Evolutionary conservation across 805 yeast genomes (phyloP), one percentile per base, ranked within the genome.

Genomic region (Aciculoconidium aculeatum): DNA sequence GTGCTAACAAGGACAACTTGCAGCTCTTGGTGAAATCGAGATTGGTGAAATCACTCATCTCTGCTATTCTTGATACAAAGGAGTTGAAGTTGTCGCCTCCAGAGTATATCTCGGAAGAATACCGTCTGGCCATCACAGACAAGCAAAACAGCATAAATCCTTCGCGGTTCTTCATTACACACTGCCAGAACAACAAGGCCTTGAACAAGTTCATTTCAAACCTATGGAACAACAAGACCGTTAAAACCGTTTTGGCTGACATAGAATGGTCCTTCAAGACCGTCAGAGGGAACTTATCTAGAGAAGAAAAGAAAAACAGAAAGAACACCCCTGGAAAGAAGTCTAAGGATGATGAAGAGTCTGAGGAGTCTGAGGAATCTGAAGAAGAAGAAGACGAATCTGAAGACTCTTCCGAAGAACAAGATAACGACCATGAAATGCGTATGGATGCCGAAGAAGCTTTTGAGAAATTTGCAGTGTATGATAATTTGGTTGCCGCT

Each of bases 201-300:
- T 30, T 65, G 21, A 75, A 77, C 44, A 65, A 61, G 31, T 44
- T 65, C 25, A 51, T 77, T 30, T 71, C 79, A 4, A 62, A 47
- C 29, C 26, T 72, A 10, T 70, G 68, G 64, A 71, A 72, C 38
- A 56, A 54, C 40, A 61, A 61, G 36, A 41, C 47, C 6, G 42
- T 69, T n/a, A 64, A 61, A 38, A 46, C 46, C 21, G 23, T 57
- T 21, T 35, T 61, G 22, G 40, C 29, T n/a, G 64, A 60, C 39
- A 43, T 66, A 45, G 57, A 72, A 42, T 59, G 59, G 75, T 34
- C 62, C 27, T 55, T 70, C 38, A 64, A 63, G 21, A 59, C 68
- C 23, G 60, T 67, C n/a, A 63, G 75, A 39, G 71, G 72, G 12
- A 49, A 67, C 15, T 48, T 70, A 30, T 54, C 60, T 3, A 49